Conservation (phyloP, 768 basidiomycete genomes). For the Boletus eberwhitei region DNA sequence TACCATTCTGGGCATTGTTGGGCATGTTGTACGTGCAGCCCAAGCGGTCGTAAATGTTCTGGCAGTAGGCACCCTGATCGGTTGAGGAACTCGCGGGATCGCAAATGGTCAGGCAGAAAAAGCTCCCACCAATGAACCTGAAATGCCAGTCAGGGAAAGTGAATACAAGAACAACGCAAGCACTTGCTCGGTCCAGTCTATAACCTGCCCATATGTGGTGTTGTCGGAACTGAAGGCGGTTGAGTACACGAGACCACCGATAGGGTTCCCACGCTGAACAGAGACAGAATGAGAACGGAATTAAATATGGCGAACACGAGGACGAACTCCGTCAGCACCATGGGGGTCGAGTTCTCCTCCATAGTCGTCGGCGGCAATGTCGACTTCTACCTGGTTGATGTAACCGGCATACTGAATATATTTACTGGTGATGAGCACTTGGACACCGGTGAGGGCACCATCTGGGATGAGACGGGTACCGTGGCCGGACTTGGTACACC, state of each 20-base stretch:
- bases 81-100: slow-evolving; percentile 45
- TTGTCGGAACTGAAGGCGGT: slow-evolving; percentile 45
- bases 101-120: slow-evolving; percentile 73
- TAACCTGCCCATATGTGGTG: slow-evolving; percentile 47
- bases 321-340: slow-evolving; percentile 58
- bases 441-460: slow-evolving; percentile 61
- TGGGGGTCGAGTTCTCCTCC: slow-evolving; percentile 81
- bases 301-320: slow-evolving; percentile 5
- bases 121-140: slow-evolving; percentile 61
- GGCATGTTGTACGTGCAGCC: slow-evolving; percentile 78
- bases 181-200: slow-evolving; percentile 63
- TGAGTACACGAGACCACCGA: slow-evolving; percentile 69
- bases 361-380: slow-evolving; percentile 49
- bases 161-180: neutral
- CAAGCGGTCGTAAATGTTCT: slow-evolving; percentile 70
- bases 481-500: slow-evolving; percentile 61
- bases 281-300: slow-evolving; percentile 5
- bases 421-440: slow-evolving; percentile 54
- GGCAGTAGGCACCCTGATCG: slow-evolving; percentile 49
- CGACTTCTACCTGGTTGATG: slow-evolving; percentile 60
- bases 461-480: slow-evolving; percentile 71
- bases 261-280: slow-evolving; percentile 70
- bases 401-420: slow-evolving; percentile 62
- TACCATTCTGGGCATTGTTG: slow-evolving; percentile 49
- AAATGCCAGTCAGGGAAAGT: slow-evolving; percentile 8